A percentile compares a stretch with the other conserved stretches of the same genome.
These are phyloP conservation scores for Phaseolus lunatus DNA, from an alignment of 306 rosid genomes.

Conservation along the genomic window DNA sequence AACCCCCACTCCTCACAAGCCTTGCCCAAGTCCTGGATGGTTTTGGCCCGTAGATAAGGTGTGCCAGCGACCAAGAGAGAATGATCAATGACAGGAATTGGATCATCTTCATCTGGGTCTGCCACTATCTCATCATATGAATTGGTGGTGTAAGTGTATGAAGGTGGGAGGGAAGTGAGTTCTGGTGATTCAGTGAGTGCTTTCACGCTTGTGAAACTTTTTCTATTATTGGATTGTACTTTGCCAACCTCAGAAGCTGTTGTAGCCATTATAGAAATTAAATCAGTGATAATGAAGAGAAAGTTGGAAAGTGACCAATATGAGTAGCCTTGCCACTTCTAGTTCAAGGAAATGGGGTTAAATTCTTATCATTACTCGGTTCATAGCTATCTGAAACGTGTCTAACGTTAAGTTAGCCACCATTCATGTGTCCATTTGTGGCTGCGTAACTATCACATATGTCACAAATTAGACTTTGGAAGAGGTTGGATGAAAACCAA, in stretches of 20 bases:
- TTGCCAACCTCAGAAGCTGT: slow-evolving; percentile 1
- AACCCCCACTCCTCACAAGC: slow-evolving; percentile 60
- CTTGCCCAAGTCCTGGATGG: slow-evolving; percentile 43
- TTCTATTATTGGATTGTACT: not conserved
- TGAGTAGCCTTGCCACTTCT: not conserved
- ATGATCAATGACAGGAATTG: slow-evolving; percentile 53
- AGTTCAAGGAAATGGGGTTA: not conserved
- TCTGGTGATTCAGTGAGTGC: slow-evolving; percentile 50
- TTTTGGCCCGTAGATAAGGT: slow-evolving; percentile 48
- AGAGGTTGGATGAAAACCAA: not conserved
- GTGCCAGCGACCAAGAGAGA: slow-evolving; percentile 42
- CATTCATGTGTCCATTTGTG: not conserved
- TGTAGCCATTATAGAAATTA: slow-evolving; percentile 45
- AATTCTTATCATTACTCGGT: not conserved
- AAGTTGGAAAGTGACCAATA: not conserved
- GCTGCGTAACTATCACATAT: not conserved
- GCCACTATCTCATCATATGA: slow-evolving; percentile 44
- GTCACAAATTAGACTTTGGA: not conserved
- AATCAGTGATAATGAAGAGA: not conserved
- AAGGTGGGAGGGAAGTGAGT: slow-evolving; percentile 50
- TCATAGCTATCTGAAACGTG: slow-evolving; percentile 33
- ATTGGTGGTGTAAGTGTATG: slow-evolving; percentile 38
- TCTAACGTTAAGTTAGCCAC: slow-evolving; percentile 2
- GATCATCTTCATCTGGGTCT: slow-evolving; percentile 46
- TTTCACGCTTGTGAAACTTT: slow-evolving; percentile 48